A percentile compares a stretch with the other conserved stretches of the same genome.
Evolutionary conservation across 1,284 basidiomycete genomes (phyloP).

Genomic region (Sanghuangporus weigelae): DNA sequence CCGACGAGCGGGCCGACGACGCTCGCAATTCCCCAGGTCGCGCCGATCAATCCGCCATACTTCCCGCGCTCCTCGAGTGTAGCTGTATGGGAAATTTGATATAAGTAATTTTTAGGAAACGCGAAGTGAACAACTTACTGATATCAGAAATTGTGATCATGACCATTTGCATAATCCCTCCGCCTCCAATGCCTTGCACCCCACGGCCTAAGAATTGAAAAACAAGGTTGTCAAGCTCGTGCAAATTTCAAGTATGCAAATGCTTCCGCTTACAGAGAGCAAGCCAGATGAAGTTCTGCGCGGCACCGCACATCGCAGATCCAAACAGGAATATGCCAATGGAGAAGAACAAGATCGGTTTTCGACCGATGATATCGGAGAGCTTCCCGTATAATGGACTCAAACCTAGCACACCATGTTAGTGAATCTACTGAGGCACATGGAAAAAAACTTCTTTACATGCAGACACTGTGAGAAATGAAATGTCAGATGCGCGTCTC

Average conservation of each 20-base stretch:
- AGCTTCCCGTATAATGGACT: constrained; percentile 31
- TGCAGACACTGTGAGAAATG: constrained; percentile 14
- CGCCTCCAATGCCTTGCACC: constrained; percentile 48
- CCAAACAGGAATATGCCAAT: constrained; percentile 32
- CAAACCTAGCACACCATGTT: constrained; percentile 17
- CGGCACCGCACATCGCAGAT: constrained; percentile 39
- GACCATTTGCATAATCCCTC: constrained; percentile 30
- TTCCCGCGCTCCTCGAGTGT: constrained; percentile 27
- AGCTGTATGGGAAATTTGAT: not conserved
- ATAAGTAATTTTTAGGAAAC: constrained; percentile 12
- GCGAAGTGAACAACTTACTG: constrained; percentile 18
- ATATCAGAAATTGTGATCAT: constrained; percentile 33
- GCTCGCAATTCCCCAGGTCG: constrained; percentile 33
- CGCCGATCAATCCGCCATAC: constrained; percentile 36
- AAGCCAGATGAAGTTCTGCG: constrained; percentile 38
- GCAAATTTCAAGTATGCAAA: constrained; percentile 19
- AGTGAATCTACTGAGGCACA: not conserved
- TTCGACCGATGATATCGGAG: constrained; percentile 25
- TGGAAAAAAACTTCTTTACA: constrained; percentile 6
- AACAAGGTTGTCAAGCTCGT: constrained; percentile 29
- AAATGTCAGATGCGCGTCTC: constrained; percentile 14
- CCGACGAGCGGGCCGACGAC: constrained; percentile 41
- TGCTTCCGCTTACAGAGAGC: constrained; percentile 25
- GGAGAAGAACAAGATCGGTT: constrained; percentile 28
- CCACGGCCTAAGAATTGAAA: constrained; percentile 37